These are phyloP conservation scores for Synchytrium microbalum DNA, from an alignment of 371 early-diverging fungal genomes.

Conservation along the genomic window DNA sequence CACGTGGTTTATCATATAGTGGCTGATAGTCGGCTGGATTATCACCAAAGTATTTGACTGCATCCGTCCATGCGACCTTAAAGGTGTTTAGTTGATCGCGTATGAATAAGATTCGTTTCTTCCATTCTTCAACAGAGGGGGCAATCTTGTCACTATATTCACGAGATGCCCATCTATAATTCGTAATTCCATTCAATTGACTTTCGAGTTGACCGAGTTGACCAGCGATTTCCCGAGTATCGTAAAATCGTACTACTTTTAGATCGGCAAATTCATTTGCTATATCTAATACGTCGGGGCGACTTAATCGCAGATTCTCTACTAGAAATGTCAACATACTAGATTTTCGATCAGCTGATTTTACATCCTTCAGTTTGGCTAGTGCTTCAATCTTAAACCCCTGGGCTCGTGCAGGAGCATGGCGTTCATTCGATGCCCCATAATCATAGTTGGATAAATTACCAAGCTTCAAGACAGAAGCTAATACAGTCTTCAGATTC, in stretches of 20 bases:
- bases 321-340: constrained; percentile 42
- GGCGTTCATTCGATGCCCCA: constrained; percentile 17
- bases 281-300: constrained; percentile 28
- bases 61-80: constrained; percentile 22
- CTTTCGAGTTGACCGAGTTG: constrained; percentile 13
- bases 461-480: constrained; percentile 36
- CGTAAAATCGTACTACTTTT: constrained; percentile 19
- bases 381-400: constrained; percentile 46
- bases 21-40: constrained; percentile 29
- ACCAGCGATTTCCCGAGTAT: constrained; percentile 18
- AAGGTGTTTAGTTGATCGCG: constrained; percentile 15
- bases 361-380: constrained; percentile 42
- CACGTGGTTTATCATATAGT: constrained; percentile 14
- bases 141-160: not conserved
- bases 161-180: not conserved
- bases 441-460: constrained; percentile 47
- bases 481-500: constrained; percentile 32
- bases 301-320: constrained; percentile 28
- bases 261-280: constrained; percentile 23
- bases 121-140: not conserved
- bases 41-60: constrained; percentile 41
- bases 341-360: constrained; percentile 44
- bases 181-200: constrained; percentile 7
- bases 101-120: not conserved
- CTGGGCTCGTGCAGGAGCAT: constrained; percentile 29